A percentile compares a stretch with the other conserved stretches of the same genome.
Evolutionary conservation across 2,329 filamentous ascomycete genomes (phyloP).

Genomic region (Cadophora sp.): DNA sequence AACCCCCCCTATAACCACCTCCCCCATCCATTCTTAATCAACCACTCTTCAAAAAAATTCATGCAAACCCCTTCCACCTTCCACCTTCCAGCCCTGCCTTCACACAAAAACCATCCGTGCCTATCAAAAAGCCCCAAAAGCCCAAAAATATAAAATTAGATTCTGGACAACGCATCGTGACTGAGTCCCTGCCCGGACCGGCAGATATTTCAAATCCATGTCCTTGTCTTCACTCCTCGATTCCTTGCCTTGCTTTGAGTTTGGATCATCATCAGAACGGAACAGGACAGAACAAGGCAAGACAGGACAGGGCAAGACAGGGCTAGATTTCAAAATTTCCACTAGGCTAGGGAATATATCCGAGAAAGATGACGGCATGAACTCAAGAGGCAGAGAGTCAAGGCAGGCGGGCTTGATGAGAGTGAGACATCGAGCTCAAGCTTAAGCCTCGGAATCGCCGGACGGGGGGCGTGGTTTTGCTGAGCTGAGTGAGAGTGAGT

Average conservation of each 20-base stretch:
- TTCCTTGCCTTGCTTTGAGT: constrained; percentile 10
- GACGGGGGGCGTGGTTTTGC: not conserved
- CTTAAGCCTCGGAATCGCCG: constrained; percentile 20
- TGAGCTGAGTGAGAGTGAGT: constrained; percentile 1
- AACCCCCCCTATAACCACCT: no score
- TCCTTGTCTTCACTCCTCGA: constrained; percentile 16
- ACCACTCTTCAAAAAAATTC: not conserved
- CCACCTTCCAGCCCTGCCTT: not conserved
- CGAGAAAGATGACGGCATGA: constrained; percentile 2
- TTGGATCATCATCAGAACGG: not conserved
- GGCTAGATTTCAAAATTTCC: no score
- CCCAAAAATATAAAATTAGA: constrained; percentile 35
- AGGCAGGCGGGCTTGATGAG: no score
- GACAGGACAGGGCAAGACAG: no score
- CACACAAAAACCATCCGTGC: not conserved
- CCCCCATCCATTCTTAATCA: not conserved
- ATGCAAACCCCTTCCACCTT: constrained; percentile 4
- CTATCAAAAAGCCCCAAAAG: not conserved
- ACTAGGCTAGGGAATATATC: constrained; percentile 11
- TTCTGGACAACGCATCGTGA: constrained; percentile 43
- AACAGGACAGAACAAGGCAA: not conserved
- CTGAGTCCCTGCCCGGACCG: constrained; percentile 4
- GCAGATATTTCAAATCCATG: constrained; percentile 10
- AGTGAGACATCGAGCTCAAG: not conserved
- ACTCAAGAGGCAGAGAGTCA: not conserved